Conservation (phyloP, 1,284 basidiomycete genomes). For the Ceratobasidium sp. region DNA sequence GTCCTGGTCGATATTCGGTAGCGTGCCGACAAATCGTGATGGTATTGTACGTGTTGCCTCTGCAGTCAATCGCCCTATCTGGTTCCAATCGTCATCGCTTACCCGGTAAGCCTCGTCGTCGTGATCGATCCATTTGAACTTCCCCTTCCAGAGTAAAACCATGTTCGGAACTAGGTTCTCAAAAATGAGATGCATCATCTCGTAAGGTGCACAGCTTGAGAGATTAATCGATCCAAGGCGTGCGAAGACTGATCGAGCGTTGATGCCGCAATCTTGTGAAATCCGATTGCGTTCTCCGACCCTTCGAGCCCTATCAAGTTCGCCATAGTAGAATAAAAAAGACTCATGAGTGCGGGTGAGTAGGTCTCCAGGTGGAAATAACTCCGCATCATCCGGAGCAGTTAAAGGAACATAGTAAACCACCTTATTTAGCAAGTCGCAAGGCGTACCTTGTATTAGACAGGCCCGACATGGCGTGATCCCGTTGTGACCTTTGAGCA, state of each 20-base stretch:
- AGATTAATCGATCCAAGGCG: constrained; percentile 13
- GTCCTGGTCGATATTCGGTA: constrained; percentile 26
- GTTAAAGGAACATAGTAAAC: constrained; percentile 32
- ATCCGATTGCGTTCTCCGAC: not conserved
- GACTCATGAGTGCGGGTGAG: not conserved
- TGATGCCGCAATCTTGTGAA: not conserved
- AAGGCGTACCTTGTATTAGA: not conserved
- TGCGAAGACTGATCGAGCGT: not conserved
- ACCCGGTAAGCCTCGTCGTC: constrained; percentile 4
- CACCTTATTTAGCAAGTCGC: not conserved
- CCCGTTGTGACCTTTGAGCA: constrained; percentile 30
- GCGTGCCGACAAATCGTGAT: constrained; percentile 41
- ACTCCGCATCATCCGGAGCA: not conserved
- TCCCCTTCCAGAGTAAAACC: constrained; percentile 1
- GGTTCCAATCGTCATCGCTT: not conserved
- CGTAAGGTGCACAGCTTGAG: constrained; percentile 45
- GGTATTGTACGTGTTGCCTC: constrained; percentile 42
- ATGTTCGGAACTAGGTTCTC: constrained; percentile 47
- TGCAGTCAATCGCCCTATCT: constrained; percentile 30
- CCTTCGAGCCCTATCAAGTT: not conserved
- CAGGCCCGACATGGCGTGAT: constrained; percentile 15
- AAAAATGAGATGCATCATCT: constrained; percentile 48
- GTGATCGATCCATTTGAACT: not conserved
- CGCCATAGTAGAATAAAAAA: not conserved
- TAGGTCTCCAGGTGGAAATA: not conserved